These are phyloP conservation scores for Pseudonitzschia delicatissima DNA, from an alignment of 108 stramenopile genomes.

Conservation along the genomic window DNA sequence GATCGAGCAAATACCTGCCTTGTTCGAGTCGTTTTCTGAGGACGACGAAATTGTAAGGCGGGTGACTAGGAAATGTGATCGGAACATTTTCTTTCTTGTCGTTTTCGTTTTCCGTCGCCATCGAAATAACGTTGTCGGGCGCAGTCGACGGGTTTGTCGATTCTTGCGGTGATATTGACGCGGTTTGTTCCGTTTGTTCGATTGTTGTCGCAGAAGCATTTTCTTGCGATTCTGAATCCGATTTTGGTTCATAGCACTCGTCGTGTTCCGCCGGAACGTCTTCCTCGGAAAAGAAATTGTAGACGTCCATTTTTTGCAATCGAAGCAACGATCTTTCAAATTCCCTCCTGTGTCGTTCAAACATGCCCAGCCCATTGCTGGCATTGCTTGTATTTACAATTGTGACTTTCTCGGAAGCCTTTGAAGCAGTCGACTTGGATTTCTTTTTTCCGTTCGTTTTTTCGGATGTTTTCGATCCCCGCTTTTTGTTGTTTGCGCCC, in stretches of 20 bases:
- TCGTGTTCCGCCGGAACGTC: conserved; percentile 60
- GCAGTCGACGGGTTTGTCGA: not conserved
- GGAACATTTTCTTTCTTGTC: not conserved
- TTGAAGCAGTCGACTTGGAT: conserved; percentile 12
- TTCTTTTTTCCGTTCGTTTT: conserved; percentile 15
- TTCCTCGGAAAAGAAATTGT: conserved; percentile 58
- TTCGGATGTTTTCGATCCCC: conserved; percentile 10
- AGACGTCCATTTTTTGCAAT: conserved; percentile 73
- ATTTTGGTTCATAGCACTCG: conserved; percentile 44
- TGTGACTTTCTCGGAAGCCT: too few species aligned
- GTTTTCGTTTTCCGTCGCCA: not conserved
- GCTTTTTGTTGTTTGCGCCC: not conserved
- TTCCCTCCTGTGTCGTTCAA: conserved; percentile 62
- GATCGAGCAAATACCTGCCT: conserved; percentile 68
- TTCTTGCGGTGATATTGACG: not conserved
- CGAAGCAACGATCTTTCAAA: conserved; percentile 63
- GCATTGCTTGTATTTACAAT: conserved; percentile 6
- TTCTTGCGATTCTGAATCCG: not conserved
- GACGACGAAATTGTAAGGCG: conserved; percentile 68
- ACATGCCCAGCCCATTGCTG: conserved; percentile 41
- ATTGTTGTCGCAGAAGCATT: not conserved
- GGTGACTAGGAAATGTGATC: conserved; percentile 40
- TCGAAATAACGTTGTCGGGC: not conserved
- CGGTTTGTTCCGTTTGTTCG: not conserved
- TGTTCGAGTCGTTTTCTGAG: conserved; percentile 55